Conservation (phyloP, 768 basidiomycete species). For the Austroboletus eburneus region DNA sequence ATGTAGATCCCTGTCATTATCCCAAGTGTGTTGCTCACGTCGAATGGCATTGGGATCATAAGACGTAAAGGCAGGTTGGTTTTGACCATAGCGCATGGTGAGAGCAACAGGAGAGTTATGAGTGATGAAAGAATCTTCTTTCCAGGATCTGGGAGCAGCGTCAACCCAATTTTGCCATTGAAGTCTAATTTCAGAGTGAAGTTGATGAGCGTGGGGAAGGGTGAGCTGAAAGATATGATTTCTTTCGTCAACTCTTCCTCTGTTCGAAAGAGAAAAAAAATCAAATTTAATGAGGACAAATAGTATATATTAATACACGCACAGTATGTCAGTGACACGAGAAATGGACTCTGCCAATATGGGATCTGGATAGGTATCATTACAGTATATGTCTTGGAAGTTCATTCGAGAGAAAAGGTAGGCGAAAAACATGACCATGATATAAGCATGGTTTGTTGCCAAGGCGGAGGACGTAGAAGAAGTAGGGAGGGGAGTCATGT, state of each 20-base stretch:
- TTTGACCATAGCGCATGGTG: not conserved
- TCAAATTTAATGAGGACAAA: not conserved
- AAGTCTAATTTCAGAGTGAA: not conserved
- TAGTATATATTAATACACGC: not conserved
- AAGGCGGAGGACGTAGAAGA: not conserved
- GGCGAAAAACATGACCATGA: slow-evolving; percentile 1
- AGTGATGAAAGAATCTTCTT: not conserved
- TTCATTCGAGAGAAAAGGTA: not conserved
- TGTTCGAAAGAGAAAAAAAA: not conserved
- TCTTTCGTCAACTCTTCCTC: not conserved
- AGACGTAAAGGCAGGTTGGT: not conserved
- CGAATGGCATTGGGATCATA: not conserved
- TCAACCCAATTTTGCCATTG: not conserved
- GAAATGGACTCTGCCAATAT: no score
- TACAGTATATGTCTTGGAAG: not conserved
- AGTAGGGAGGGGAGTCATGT: not conserved
- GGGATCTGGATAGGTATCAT: not conserved
- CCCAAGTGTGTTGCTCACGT: not conserved
- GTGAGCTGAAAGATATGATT: not conserved
- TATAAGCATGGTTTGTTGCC: not conserved
- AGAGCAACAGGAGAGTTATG: not conserved
- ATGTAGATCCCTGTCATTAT: not conserved
- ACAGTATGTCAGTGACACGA: not conserved
- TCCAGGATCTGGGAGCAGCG: not conserved
- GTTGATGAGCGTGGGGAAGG: not conserved